Base-by-base conservation (phyloP, 2,329 filamentous ascomycete genomes). In the Cladosporium sp. region DNA sequence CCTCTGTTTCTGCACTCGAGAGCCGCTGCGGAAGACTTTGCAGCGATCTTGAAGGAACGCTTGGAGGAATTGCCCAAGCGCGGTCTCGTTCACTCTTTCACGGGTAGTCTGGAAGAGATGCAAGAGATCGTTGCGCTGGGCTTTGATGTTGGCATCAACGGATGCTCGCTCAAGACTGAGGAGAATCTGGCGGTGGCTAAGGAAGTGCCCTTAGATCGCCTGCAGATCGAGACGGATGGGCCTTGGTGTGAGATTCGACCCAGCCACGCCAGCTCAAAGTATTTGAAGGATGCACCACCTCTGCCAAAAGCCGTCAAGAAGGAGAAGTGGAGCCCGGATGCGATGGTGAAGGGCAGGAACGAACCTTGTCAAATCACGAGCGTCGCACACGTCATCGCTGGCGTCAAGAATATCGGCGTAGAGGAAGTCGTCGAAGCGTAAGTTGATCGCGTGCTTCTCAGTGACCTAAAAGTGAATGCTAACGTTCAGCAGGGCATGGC, bases 211-310 rank as follows among this genome's bases (percentile, higher is more conserved):
- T 74, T 98, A 9, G 83, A 91, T 52, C 75, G 85, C 43, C 70
- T 98, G 50, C 95, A 97, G 79, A 83, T 98, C 44, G 93, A 98
- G 77, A 98, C 93, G 0, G 93, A 98, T 67, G 93, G 93, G 2
- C 93, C 93, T 3, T 98, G 93, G 81, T 98, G 93, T 66, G 93
- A 98, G 69, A 92, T 98, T 54, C 78, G 93, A 19, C 85, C 90
- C 1, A 89, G 82, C 31, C 92, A 98, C 71, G 90, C 91, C 31
- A 89, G 89, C 2, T 87, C 85, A 62, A 86, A 85, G 69, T 86
- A 85, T 59, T 70, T 87, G 58, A 76, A 82, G 4, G 84, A 85
- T 48, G 81, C 87, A 1, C 85, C 86, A 0, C 77, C 83, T 49
- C 73, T 89, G 33, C 93, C 85, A 61, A 95, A 87, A 71, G 78